Base-by-base conservation (phyloP, 345 rosid species). In the Microthlaspi erraticum region DNA sequence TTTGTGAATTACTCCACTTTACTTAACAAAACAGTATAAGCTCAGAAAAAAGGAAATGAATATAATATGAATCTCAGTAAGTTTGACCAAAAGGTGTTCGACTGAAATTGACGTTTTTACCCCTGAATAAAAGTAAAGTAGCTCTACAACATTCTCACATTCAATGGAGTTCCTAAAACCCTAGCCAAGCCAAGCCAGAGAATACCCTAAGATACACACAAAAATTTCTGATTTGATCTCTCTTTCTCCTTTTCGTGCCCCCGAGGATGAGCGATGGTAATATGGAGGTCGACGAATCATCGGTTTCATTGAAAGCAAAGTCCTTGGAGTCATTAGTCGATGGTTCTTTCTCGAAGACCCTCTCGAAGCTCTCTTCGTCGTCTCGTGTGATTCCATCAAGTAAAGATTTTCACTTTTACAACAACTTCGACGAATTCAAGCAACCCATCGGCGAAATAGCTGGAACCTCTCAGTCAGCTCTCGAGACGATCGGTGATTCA, bases 321-420 rank as follows among this genome's bases (percentile, higher is more conserved):
- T 52, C 82, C 18, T 63, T 89, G 1, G 80, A 79, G 54, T 23
- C 77, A 70, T 57, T 87, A 57, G 50, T 78, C 7, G 42, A 76
- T 0, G 79, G 71, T 34, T 76, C 90, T 52, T 71, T 93, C 45
- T 60, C 85, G 1, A 62, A 84, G 8, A 80, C 87, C 10, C 77
- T 91, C 34, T 76, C 91, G 18, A 71, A 68, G 59, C 92, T 94
- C 77, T 78, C 87, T 6, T 76, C 85, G 37, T 81, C 93, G 18
- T 85, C 88, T 5, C 80, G 81, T 50, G 64, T 77, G 38, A 78
- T 94, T 55, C 97, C 99, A 3, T 14, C 87, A 16, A 77, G 82
- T 59, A 83, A 77, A 42, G 99, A 91, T 78, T 94, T 94, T 41
- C 96, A 94, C 59, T 94, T 88, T 79, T 91, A 74, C 81, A 8